A percentile compares a stretch with the other conserved stretches of the same genome.
Evolutionary conservation across 2,329 filamentous ascomycete genomes (phyloP).

Genomic region (Dothistroma pini): DNA sequence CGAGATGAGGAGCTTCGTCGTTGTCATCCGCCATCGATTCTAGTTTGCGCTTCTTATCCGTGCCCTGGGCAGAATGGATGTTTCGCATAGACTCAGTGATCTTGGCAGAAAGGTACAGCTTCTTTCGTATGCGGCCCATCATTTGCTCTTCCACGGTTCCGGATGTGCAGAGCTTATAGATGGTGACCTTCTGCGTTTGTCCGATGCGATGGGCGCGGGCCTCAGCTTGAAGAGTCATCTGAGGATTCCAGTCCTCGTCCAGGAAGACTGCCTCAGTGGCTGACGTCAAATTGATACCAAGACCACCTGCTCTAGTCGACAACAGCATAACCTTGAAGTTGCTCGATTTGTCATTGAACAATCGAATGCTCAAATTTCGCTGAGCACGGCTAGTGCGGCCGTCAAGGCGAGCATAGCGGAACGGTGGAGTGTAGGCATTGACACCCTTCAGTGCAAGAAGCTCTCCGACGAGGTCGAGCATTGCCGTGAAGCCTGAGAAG

Average conservation of each 20-base stretch:
- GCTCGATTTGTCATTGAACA: constrained; percentile 48
- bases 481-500: constrained; percentile 54
- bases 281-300: constrained; percentile 54
- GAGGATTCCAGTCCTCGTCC: constrained; percentile 56
- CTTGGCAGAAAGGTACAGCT: constrained; percentile 58
- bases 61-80: constrained; percentile 42
- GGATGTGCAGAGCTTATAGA: constrained; percentile 55
- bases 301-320: constrained; percentile 53
- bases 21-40: constrained; percentile 36
- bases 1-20: constrained; percentile 52
- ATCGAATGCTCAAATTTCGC: constrained; percentile 51
- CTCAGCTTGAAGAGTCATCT: constrained; percentile 53
- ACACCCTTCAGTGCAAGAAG: constrained; percentile 46
- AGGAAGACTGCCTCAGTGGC: constrained; percentile 56
- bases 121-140: constrained; percentile 57
- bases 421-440: constrained; percentile 34
- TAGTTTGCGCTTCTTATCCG: constrained; percentile 34
- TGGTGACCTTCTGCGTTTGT: constrained; percentile 51
- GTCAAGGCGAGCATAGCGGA: constrained; percentile 51
- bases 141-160: constrained; percentile 59
- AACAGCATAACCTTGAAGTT: constrained; percentile 54
- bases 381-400: constrained; percentile 48
- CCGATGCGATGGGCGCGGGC: constrained; percentile 54
- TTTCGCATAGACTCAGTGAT: constrained; percentile 58
- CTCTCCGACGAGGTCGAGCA: constrained; percentile 52